Conservation (phyloP, 352 stramenopile species). For the Pythium dissotocum region DNA sequence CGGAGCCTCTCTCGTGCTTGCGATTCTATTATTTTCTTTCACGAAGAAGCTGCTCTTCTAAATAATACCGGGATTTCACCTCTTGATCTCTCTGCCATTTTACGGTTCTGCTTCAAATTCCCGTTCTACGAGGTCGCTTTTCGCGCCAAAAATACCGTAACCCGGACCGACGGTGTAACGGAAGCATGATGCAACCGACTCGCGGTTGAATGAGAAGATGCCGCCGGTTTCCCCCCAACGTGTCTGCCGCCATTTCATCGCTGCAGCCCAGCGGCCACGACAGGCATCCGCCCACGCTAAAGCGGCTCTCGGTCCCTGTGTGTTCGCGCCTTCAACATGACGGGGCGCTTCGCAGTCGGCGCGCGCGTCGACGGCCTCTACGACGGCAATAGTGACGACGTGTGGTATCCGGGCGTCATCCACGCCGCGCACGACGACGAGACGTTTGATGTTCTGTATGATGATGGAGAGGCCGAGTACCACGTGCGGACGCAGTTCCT, state of each 20-base stretch:
- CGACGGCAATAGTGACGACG: conserved; percentile 73
- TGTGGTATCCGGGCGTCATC: conserved; percentile 75
- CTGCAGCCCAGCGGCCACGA: not conserved
- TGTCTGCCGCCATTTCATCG: not conserved
- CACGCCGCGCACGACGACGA: conserved; percentile 30
- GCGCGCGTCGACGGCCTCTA: conserved; percentile 80
- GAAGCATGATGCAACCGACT: not conserved
- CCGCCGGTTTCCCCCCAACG: not conserved
- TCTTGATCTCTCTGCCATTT: not conserved
- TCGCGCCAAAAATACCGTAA: conserved; percentile 10
- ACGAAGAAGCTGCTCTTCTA: not conserved
- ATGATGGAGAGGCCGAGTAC: conserved; percentile 70
- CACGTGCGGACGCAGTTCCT: conserved; percentile 44
- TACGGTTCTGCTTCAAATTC: not conserved
- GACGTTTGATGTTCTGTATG: conserved; percentile 65
- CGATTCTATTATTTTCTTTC: not conserved
- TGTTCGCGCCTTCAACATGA: conserved; percentile 8
- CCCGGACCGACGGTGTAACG: not conserved
- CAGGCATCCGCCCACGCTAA: not conserved
- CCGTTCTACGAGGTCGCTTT: not conserved
- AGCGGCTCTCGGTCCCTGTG: not conserved
- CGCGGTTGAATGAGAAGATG: conserved; percentile 1
- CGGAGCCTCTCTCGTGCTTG: not conserved
- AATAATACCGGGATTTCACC: conserved; percentile 1
- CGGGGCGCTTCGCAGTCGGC: conserved; percentile 37